Evolutionary conservation across 208 protist genomes (phyloP), one percentile per base, ranked within the genome.

Genomic region (Trypanosoma theileri): DNA sequence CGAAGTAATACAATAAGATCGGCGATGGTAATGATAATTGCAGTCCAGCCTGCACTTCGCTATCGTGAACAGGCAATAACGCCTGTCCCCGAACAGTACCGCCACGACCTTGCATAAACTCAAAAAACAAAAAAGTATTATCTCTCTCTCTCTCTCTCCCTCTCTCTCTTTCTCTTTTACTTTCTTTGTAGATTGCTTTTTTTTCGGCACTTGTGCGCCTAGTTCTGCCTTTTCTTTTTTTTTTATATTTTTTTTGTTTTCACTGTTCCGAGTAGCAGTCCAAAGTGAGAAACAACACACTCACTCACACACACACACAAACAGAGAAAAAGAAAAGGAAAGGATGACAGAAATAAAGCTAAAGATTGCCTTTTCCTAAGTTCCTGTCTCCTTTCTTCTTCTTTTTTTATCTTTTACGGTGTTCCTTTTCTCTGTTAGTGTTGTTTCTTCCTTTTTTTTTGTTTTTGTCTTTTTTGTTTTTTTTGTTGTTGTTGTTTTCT

Each of bases 21-120:
- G 74, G 63, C 14, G 67, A 68, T 26, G 62, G 51, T n/a, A 72
- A 35, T 28, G 64, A 31, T n/a, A 75, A 46, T 24, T 60, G 51
- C 13, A 69, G 68, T 14, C 40, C 62, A n/a, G 54, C 58, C 61
- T 51, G 63, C 7, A 46, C 19, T 8, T 76, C 71, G 66, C 17
- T 53, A 31, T 55, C 44, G n/a, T 69, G 58, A 19, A 56, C 58
- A 21, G 58, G 45, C 50, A 52, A 45, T 21, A 3, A n/a, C 56
- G 42, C 40, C 21, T 65, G 61, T 17, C 48, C 57, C 13, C 63
- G 63, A 54, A 44, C 35, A 54, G 28, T 55, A n/a, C 48, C 52
- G 45, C 52, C 48, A 45, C 63, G 56, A 28, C 63, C 51, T 35
- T 60, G 63, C 64, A 76, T 70, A 24, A 19, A 16, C 40, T 26